Base-by-base conservation (phyloP, 225 moss, liverwort and hornwort species). In the Takakia lepidozioides region DNA sequence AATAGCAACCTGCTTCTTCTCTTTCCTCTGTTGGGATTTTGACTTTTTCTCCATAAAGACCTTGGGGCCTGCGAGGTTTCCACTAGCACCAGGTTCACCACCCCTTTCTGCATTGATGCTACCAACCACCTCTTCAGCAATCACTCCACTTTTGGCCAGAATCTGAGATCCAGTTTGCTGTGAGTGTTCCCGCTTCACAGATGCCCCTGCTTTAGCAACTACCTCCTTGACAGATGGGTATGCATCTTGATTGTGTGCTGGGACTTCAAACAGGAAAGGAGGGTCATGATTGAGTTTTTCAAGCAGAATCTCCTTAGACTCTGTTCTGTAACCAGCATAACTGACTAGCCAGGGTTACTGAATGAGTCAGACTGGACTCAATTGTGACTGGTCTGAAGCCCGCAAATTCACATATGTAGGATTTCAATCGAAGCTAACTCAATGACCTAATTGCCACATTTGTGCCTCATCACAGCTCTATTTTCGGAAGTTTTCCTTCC, bases 101-200 rank as follows among this genome's bases (percentile, higher is more conserved):
- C 60, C 46, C 51, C 65, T 73, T 55, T 68, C 68, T 43, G 62
- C 49, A 11, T 25, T 39, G 48, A 64, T 52, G 14, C 51, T 57
- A 9, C 20, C 25, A 9, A 22, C n/a, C 39, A 21, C 55, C 14
- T 54, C 11, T 40, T 57, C 67, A 17, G 66, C 56, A 17, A 76
- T 64, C 27, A 67, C 75, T 46, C 85, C 75, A 19, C 75, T 75
- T 14, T 74, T 72, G 0, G 64, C 78, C 71, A 80, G 48, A 3
- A 72, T 55, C 54, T 84, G 79, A 59, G 82, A 70, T 20, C 42
- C 72, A 9, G 71, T 72, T 29, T 72, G 60, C 21, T 65, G 69
- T 20, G 87, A 74, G 42, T 72, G 87, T 64, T 87, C 82, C 18
- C 72, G 79, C 53, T 87, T 95, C 38, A 95, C 76, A 59, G 87